A percentile compares a stretch with the other conserved stretches of the same genome.
phyloP scores from a whole-genome alignment of 306 rosid genomes.

The Quercus gilva region DNA sequence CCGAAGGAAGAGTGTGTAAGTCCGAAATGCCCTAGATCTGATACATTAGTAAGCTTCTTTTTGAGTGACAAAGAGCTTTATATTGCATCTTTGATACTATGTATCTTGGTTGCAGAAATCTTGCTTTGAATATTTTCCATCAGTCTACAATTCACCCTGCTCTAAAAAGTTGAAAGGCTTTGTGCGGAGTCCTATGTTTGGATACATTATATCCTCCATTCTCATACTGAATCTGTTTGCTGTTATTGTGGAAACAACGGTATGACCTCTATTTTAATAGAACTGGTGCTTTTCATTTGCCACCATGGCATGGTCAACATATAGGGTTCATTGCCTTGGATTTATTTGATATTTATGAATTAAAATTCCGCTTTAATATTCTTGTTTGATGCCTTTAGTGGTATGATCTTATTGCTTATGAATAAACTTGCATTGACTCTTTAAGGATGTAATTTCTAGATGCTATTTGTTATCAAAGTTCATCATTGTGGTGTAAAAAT shows the following conservation, averaged over 20 bases:
- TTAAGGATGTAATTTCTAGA: neutral
- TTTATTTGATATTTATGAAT: neutral
- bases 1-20: slow-evolving; percentile 82
- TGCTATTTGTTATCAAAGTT: slow-evolving; percentile 14
- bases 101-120: slow-evolving; percentile 67
- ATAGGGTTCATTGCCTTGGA: neutral
- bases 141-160: slow-evolving; percentile 42
- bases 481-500: neutral
- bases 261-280: slow-evolving; percentile 37
- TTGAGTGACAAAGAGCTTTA: slow-evolving; percentile 15
- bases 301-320: neutral
- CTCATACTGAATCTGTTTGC: slow-evolving; percentile 73
- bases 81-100: slow-evolving; percentile 30
- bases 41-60: slow-evolving; percentile 19
- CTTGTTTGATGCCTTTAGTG: neutral
- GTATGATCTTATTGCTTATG: neutral
- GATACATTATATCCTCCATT: slow-evolving; percentile 77
- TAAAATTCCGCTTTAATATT: neutral
- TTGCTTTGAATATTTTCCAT: slow-evolving; percentile 55
- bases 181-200: slow-evolving; percentile 68
- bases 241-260: slow-evolving; percentile 93
- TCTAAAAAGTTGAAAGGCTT: slow-evolving; percentile 73
- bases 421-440: neutral
- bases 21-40: slow-evolving; percentile 15
- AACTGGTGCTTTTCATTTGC: slow-evolving; percentile 6